phyloP scores from a whole-genome alignment of 2,329 filamentous ascomycete genomes.

The Fusarium subglutinans region DNA sequence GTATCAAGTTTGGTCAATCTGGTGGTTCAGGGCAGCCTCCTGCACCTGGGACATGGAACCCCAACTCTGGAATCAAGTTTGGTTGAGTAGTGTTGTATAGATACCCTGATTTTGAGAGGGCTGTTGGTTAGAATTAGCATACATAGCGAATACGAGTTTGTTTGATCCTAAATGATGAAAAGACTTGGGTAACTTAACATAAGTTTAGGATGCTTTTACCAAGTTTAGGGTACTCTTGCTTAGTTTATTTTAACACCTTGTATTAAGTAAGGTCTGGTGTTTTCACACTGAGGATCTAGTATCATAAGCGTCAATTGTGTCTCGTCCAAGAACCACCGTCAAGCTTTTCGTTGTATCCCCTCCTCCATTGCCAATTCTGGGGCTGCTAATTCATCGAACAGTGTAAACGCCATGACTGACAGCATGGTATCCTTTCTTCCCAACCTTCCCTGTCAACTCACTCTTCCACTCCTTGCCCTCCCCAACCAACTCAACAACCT shows the following conservation, averaged over 20 bases:
- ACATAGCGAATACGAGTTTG: constrained; percentile 6
- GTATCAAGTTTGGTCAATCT: constrained; percentile 76
- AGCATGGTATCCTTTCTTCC: constrained; percentile 57
- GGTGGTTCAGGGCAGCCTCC: constrained; percentile 39
- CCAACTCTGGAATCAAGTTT: constrained; percentile 66
- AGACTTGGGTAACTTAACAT: neutral
- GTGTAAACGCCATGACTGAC: constrained; percentile 56
- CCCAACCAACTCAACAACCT: constrained; percentile 46
- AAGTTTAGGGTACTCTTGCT: neutral
- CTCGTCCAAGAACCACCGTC: neutral
- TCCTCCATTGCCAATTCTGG: too few relatives aligned
- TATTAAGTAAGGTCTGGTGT: neutral
- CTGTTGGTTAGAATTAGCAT: neutral
- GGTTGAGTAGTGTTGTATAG: constrained; percentile 44
- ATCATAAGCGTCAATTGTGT: neutral
- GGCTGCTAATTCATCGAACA: constrained; percentile 32
- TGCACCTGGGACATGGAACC: constrained; percentile 64
- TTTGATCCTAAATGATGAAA: fast-evolving
- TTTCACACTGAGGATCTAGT: neutral
- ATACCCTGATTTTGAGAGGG: neutral
- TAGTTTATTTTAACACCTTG: neutral
- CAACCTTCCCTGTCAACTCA: constrained; percentile 50
- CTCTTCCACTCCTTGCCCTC: constrained; percentile 52
- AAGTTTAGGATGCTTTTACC: neutral
- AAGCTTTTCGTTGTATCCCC: neutral